These are phyloP conservation scores for Rhodotorula diobovata DNA, from an alignment of 768 basidiomycete genomes.

Conservation along the genomic window DNA sequence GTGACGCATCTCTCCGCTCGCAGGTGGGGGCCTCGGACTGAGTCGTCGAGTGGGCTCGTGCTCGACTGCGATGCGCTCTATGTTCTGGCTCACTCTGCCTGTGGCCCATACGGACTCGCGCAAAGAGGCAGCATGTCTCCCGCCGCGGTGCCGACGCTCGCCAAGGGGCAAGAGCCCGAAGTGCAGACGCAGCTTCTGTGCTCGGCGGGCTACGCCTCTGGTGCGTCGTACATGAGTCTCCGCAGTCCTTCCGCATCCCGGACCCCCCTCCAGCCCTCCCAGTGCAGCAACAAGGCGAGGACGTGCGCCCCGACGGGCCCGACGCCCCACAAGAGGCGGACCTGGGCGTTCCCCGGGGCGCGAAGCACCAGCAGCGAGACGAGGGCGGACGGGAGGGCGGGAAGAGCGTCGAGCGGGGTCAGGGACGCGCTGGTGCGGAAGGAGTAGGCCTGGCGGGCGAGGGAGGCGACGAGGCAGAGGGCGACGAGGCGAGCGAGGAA, in stretches of 20 bases:
- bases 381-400: not conserved
- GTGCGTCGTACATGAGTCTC: constrained; percentile 17
- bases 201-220: constrained; percentile 8
- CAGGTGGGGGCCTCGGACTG: too few species aligned
- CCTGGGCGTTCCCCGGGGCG: not conserved
- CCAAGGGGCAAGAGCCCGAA: too few species aligned
- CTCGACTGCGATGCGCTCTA: too few species aligned
- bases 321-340: not conserved
- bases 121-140: too few species aligned
- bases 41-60: too few species aligned
- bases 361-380: not conserved
- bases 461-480: not conserved
- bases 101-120: too few species aligned
- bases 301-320: not conserved
- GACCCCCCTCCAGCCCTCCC: not conserved
- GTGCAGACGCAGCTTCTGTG: too few species aligned
- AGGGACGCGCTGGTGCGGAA: not conserved
- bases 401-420: not conserved
- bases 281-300: not conserved
- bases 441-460: not conserved
- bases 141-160: too few species aligned
- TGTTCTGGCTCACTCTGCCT: too few species aligned
- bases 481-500: not conserved
- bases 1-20: too few species aligned
- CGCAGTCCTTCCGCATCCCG: constrained; percentile 3